phyloP scores from a whole-genome alignment of 306 rosid genomes.

The Cicer chorassanicum region DNA sequence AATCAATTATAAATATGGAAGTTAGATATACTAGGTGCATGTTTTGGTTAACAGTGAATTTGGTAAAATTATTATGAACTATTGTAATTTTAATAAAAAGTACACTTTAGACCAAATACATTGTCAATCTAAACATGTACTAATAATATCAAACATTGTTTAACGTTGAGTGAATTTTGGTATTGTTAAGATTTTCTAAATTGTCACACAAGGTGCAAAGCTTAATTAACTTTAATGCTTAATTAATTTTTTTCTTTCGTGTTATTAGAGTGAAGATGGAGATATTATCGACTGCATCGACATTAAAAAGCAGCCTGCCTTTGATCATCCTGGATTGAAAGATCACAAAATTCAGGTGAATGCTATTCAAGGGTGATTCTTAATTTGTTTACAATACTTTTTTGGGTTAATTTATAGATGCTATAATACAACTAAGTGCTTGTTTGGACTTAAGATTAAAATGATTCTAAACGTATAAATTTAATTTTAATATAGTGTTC shows the following conservation, averaged over 20 bases:
- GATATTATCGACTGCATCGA: constrained; percentile 67
- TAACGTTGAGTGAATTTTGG: not conserved
- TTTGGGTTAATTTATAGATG: not conserved
- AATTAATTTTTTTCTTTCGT: not conserved
- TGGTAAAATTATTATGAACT: too few relatives aligned
- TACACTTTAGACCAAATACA: too few relatives aligned
- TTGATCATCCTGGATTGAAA: constrained; percentile 67
- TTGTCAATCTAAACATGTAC: too few relatives aligned
- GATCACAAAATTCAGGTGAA: constrained; percentile 69
- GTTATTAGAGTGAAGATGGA: constrained; percentile 67
- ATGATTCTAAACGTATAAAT: too few relatives aligned
- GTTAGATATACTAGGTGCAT: not conserved
- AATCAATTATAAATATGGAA: not conserved
- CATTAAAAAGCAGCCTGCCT: constrained; percentile 63
- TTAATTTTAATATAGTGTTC: not conserved
- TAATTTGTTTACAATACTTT: not conserved
- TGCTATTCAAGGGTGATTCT: constrained; percentile 3
- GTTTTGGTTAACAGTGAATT: too few relatives aligned
- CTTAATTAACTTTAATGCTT: constrained; percentile 15
- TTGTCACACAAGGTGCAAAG: not conserved
- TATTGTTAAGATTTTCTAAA: constrained; percentile 6
- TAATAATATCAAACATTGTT: not conserved
- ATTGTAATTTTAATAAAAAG: too few relatives aligned
- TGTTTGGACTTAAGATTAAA: too few relatives aligned
- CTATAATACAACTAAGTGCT: too few relatives aligned